Evolutionary conservation across 2,329 filamentous ascomycete species (phyloP).

Genomic region (Neofusicoccum parvum): DNA sequence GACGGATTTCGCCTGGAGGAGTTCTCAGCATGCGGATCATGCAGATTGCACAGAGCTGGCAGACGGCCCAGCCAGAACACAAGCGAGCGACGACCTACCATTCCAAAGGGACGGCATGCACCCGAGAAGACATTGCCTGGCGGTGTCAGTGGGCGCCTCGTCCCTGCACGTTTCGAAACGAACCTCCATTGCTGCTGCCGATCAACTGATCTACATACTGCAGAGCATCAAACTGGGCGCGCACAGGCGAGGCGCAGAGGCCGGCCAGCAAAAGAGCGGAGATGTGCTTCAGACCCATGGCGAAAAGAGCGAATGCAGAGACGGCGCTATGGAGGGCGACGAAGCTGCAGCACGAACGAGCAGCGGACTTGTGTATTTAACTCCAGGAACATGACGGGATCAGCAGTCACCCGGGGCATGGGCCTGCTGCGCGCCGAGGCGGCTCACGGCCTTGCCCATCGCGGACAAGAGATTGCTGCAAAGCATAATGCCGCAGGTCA

Average conservation of each 20-base stretch:
- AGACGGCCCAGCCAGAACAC: too few relatives aligned
- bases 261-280: slow-evolving; percentile 5
- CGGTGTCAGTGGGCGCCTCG: background rate
- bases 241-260: background rate
- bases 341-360: background rate
- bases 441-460: background rate
- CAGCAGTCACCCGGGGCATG: background rate
- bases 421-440: background rate
- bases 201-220: slow-evolving; percentile 44
- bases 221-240: slow-evolving; percentile 24
- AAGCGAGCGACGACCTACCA: background rate
- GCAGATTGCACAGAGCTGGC: background rate
- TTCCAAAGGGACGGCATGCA: slow-evolving; percentile 45
- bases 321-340: background rate
- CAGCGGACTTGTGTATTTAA: background rate
- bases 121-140: slow-evolving; percentile 47
- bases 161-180: background rate
- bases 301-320: background rate
- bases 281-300: slow-evolving; percentile 7
- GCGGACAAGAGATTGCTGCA: background rate
- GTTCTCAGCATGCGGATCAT: background rate
- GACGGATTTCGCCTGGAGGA: slow-evolving; percentile 46
- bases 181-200: slow-evolving; percentile 44
- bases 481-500: background rate
- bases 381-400: background rate